Base-by-base conservation (phyloP, 179 eudicot genomes). In the Silene coronaria region DNA sequence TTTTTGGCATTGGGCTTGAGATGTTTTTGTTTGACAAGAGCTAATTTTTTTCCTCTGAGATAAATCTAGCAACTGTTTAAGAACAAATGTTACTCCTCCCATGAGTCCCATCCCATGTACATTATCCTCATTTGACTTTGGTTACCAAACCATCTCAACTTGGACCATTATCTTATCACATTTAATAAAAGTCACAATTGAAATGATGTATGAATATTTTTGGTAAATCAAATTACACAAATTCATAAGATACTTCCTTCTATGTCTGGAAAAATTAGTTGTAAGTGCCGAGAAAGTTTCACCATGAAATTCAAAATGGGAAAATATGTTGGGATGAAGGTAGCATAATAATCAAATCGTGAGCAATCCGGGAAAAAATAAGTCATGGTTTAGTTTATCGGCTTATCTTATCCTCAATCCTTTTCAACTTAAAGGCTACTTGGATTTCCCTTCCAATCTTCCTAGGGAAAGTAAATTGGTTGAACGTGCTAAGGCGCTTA, bases 391-490 rank as follows among this genome's bases (percentile, higher is more conserved):
- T 32, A 30, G 72, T 3, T 34, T 73, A 5, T 75, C 5, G 13
- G 13, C 19, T 36, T 11, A 10, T 68, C 58, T 68, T 76, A 22
- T 73, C 67, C 48, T 73, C 26, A 16, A 66, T n/a, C 27, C 11
- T 23, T 70, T 4, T 36, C 32, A 30, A n/a, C 27, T 23, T 22
- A 11, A 57, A 42, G 17, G 13, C 61, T 13, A 45, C 53, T n/a
- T 27, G 69, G 72, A 46, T 59, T 28, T 57, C 9, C 27, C 23
- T 70, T 73, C 27, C 61, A 75, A 42, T 6, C 71, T 75, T 67
- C 77, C 51, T 72, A 93, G 98, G 97, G 96, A 85, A 85, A 88
- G 80, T 62, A 84, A 90, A 80, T 80, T 93, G 60, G 84, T 91
- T 21, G 90, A 90, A 78, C 88, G 82, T 77, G 97, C 96, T 30